Evolutionary conservation across 2,329 filamentous ascomycete species (phyloP), one percentile per base, ranked within the genome.

Genomic region (Pyrenophora seminiperda): DNA sequence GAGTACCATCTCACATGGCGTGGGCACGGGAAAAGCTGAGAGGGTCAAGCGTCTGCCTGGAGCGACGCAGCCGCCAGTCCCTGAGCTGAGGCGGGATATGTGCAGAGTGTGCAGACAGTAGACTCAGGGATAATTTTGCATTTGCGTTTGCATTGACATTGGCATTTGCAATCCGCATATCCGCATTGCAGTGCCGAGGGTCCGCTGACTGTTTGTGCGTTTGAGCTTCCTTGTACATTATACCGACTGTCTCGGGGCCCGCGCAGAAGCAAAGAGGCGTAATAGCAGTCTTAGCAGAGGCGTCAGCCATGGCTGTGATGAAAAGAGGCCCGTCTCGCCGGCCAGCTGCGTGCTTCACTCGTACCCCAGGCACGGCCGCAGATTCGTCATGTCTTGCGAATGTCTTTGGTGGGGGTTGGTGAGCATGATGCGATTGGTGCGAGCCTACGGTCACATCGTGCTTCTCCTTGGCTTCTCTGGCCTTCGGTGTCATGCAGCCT

Each of bases 21-120:
- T 43, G 48, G 41, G 43, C 24, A 52, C 19, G 37, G 6, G 50
- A 48, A 51, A 53, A 27, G 24, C 10, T 11, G 24, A 27, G 9
- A 27, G 24, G 9, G 24, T 27, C 9, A 27, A 27, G 42, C 29
- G 57, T 61, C 63, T 63, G 61, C 56, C 65, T 70, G 58, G 38
- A 19, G 62, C 64, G 63, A 67, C 58, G 62, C 64, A 63, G 59
- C 59, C 64, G 65, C 63, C 59, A 44, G 50, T 50, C 50, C 45
- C 41, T 49, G 53, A 43, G 38, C 49, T 32, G 15, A 22, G 37
- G 19, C 41, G 43, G 53, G 49, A 46, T 37, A 45, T 47, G 47
- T 40, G 53, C 56, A 58, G 56, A 50, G 47, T 56, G 47, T 39
- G 38, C 51, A 34, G 41, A 32, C 32, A 31, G 34, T 37, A n/a